phyloP scores from a whole-genome alignment of 768 basidiomycete species.

The Mycena belliarum region DNA sequence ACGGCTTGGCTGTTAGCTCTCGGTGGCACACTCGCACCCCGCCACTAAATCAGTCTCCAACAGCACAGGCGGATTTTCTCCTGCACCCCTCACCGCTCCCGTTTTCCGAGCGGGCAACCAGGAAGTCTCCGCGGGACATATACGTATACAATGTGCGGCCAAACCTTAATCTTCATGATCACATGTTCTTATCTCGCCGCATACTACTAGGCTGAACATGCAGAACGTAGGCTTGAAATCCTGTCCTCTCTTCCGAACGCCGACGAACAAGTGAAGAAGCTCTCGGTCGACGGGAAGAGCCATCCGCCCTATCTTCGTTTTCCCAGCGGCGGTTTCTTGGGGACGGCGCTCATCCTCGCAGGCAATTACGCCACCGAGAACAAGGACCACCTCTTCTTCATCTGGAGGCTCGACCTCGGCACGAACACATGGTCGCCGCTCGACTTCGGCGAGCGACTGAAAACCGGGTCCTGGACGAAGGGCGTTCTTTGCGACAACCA shows the following conservation, averaged over 20 bases:
- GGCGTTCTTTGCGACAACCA: conserved; percentile 12
- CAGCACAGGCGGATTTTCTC: neutral
- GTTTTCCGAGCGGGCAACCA: conserved; percentile 11
- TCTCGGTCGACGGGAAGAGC: neutral
- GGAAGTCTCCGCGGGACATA: conserved; percentile 1
- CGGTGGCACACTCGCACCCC: conserved; percentile 11
- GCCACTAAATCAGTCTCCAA: neutral
- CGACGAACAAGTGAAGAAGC: neutral
- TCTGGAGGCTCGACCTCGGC: conserved; percentile 18
- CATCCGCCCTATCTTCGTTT: conserved; percentile 5
- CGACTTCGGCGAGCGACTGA: conserved; percentile 6
- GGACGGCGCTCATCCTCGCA: conserved; percentile 15
- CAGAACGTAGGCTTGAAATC: conserved; percentile 1
- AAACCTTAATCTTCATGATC: too few relatives aligned
- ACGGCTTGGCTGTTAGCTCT: conserved; percentile 2
- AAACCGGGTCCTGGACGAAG: conserved; percentile 12
- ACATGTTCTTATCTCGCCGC: too few relatives aligned
- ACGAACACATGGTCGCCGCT: conserved; percentile 10
- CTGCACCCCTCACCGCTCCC: neutral
- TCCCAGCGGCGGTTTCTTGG: conserved; percentile 19
- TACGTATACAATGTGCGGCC: conserved; percentile 16
- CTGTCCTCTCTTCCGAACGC: conserved; percentile 1
- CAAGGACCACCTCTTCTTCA: neutral
- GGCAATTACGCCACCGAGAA: conserved; percentile 6
- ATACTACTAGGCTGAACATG: neutral